Evolutionary conservation across 257 asterid species (phyloP), one percentile per base, ranked within the genome.

Genomic region (Solanum pennellii): DNA sequence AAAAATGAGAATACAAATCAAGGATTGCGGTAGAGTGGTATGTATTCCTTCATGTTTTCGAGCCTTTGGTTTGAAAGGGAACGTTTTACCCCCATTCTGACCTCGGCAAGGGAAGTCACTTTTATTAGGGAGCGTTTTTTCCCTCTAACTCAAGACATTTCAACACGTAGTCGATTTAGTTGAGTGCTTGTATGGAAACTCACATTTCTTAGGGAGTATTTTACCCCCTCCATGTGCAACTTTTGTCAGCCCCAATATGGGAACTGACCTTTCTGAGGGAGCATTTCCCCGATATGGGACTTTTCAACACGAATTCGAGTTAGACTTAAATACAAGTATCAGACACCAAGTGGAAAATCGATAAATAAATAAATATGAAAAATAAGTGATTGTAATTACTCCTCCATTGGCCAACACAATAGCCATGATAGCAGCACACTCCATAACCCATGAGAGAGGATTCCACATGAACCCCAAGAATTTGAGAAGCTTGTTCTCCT

Each of bases 361-460:
- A 20, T 35, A 37, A 74, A 37, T 5, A 33, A 35, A 2, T 20
- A 35, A 37, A 16, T 20, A 74, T 74, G 18, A 74, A 73, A 73
- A 74, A 69, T 21, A 45, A 35, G 16, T 73, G 15, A 77, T 39
- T 21, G 29, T 42, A 60, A 41, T 73, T 91, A 94, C 98, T 91
- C 98, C 98, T 88, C 98, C 98, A 59, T 94, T 93, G 83, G 97
- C 97, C 92, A 96, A 89, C 83, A 59, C 94, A 87, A 96, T 95
- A 87, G 98, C 98, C 99, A 96, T 96, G 21, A 96, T 87, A 29
- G 99, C 98, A 42, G 99, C 99, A 87, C 20, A 56, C 49, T 96
- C 99, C 99, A 96, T 96, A 87, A 96, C 99, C 99, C 99, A 96
- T 69, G 99, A 96, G 21, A 96, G 98, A 88, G 98, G 99, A 90